Evolutionary conservation across 805 yeast genomes (phyloP), one percentile per base, ranked within the genome.

Genomic region (Saturnispora saitoi): DNA sequence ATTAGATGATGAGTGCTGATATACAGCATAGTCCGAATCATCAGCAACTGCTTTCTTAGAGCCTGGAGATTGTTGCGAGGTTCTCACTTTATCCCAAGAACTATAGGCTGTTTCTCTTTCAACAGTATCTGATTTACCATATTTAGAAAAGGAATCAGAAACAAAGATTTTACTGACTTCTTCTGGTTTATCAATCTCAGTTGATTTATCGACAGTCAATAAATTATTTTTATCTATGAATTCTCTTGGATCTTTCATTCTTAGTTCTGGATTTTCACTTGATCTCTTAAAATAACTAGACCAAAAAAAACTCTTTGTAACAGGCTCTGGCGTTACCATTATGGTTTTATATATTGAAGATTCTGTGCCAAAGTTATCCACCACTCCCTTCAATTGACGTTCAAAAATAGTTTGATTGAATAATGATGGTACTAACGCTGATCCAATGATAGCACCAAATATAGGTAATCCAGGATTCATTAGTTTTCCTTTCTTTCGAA

Each of bases 181-280:
- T 9, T 10, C 20, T 14, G 29, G 8, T 10, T 43, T 29, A 4
- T 34, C n/a, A 20, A 14, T 8, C 14, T 26, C 17, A 10, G 5
- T n/a, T 12, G 43, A 19, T 19, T 42, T 42, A 28, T 37, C 24
- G n/a, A 37, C 11, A 20, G 39, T 38, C 32, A 44, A 38, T 15
- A 43, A 32, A 11, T 31, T 17, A 39, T 42, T 45, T 0, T 49
- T 37, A 29, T 45, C 48, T 5, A 19, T 45, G 19, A 53, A 55
- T 0, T 58, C 56, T 56, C 72, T 65, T 5, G 89, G 89, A 56
- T 82, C 83, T 48, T 74, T 75, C 54, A 82, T 63, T 34, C 75
- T 67, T 43, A 70, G 69, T 19, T 69, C 70, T 0, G 82, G 79
- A 54, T 81, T 75, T 15, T 69, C 68, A 34, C 71, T 66, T 0